These are phyloP conservation scores for Coniochaeta prunicola DNA, from an alignment of 2,329 filamentous ascomycete species.

Conservation along the genomic window DNA sequence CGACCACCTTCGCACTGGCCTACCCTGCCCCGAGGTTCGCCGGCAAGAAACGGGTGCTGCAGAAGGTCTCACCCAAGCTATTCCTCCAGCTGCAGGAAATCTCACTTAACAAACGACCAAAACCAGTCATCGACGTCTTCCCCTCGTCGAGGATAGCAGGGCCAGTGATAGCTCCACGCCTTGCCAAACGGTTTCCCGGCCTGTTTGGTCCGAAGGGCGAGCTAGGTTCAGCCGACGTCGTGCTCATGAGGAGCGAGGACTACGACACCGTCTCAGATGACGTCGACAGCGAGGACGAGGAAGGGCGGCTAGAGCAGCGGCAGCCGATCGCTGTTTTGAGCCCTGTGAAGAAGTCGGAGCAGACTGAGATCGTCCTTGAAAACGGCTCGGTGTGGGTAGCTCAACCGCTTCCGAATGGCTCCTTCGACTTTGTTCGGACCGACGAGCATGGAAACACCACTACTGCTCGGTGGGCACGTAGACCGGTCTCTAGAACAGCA, in stretches of 20 bases:
- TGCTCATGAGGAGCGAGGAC: conserved; percentile 64
- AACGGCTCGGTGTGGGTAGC: conserved; percentile 55
- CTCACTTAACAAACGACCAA: conserved; percentile 51
- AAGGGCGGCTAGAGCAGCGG: conserved; percentile 30
- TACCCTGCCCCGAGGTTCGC: conserved; percentile 56
- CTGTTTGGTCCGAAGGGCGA: conserved; percentile 57
- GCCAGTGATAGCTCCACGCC: conserved; percentile 47
- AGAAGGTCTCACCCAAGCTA: conserved; percentile 60
- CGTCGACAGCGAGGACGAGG: conserved; percentile 30
- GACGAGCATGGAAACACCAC: conserved; percentile 50
- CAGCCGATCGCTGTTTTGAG: conserved; percentile 64
- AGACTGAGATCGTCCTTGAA: conserved; percentile 58
- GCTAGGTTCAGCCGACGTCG: conserved; percentile 61
- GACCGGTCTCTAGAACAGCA: conserved; percentile 16
- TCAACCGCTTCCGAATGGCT: conserved; percentile 43
- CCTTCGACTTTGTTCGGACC: conserved; percentile 58
- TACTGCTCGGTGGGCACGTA: conserved; percentile 64
- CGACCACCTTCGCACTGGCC: conserved; percentile 55
- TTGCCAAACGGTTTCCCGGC: conserved; percentile 54
- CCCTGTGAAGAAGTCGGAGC: conserved; percentile 46
- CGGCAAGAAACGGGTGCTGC: conserved; percentile 56
- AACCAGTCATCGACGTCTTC: conserved; percentile 66
- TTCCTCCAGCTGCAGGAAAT: conserved; percentile 66
- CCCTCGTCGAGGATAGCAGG: conserved; percentile 55
- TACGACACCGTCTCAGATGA: conserved; percentile 36